These are phyloP conservation scores for Santalum album DNA, from an alignment of 164 flowering plant genomes.

Conservation along the genomic window DNA sequence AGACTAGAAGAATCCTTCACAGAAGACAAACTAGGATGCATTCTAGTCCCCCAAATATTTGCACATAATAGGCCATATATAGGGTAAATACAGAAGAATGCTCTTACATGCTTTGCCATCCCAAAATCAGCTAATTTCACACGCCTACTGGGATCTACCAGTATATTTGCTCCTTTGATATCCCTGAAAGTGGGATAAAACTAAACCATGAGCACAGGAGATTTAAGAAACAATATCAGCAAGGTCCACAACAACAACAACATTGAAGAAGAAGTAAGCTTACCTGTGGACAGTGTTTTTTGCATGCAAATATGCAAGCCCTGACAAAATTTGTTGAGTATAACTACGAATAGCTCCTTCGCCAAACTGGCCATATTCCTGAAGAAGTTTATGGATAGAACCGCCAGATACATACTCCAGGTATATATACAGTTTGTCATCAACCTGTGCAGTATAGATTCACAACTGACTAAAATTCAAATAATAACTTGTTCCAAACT, in stretches of 20 bases:
- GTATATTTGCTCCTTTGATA: conserved; percentile 78
- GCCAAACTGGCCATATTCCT: conserved; percentile 61
- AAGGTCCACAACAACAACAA: background rate
- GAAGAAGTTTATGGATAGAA: conserved; percentile 67
- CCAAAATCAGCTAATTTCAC: conserved; percentile 80
- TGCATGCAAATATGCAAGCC: conserved; percentile 70
- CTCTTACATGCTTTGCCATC: conserved; percentile 78
- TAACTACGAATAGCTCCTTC: conserved; percentile 60
- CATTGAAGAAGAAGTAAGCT: conserved; percentile 1
- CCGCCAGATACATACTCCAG: conserved; percentile 82
- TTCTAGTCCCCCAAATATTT: background rate
- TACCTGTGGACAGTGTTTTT: conserved; percentile 66
- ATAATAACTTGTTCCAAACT: too few species aligned
- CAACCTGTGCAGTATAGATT: conserved; percentile 38
- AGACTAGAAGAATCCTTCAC: too few species aligned
- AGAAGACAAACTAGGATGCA: too few species aligned
- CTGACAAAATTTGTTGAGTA: conserved; percentile 61
- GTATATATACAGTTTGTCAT: conserved; percentile 49
- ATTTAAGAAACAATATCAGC: too few species aligned
- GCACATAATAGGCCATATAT: background rate
- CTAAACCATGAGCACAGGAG: too few species aligned
- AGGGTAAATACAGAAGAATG: background rate
- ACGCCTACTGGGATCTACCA: conserved; percentile 65
- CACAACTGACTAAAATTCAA: too few species aligned
- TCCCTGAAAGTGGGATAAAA: conserved; percentile 34